Conservation (phyloP, 2,329 filamentous ascomycete genomes). For the Torrubiella hemipterigena region DNA sequence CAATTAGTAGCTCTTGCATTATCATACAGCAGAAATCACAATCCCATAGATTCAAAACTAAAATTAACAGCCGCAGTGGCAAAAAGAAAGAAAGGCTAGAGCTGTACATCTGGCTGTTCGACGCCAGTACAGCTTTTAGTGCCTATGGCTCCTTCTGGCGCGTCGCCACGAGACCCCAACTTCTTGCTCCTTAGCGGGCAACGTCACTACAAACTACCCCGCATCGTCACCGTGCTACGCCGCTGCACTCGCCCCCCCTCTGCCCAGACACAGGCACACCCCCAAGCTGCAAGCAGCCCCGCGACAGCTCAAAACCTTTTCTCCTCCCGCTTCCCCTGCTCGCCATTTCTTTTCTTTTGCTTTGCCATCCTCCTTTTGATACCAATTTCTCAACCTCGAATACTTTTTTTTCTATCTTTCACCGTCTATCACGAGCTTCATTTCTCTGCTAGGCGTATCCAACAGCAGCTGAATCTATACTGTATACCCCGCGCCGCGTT, state of each 20-base stretch:
- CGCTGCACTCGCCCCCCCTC: not conserved
- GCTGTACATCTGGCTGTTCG: too few species aligned
- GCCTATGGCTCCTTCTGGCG: not conserved
- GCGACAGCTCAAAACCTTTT: constrained; percentile 10
- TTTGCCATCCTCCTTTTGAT: constrained; percentile 1
- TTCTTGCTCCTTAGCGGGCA: not conserved
- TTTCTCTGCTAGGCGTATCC: not conserved
- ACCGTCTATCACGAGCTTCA: not conserved
- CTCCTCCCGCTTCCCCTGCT: constrained; percentile 4
- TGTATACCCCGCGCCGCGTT: not conserved
- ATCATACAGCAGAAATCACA: too few species aligned
- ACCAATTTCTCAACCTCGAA: not conserved
- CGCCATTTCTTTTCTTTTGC: constrained; percentile 3
- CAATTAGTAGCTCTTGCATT: too few species aligned
- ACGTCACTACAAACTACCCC: not conserved
- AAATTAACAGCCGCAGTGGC: too few species aligned
- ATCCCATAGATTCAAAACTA: too few species aligned
- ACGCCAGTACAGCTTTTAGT: not conserved
- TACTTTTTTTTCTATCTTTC: not conserved
- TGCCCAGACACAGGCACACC: not conserved
- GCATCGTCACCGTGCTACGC: not conserved
- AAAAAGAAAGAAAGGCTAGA: too few species aligned
- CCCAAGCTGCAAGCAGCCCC: constrained; percentile 4
- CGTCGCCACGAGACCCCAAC: too few species aligned
- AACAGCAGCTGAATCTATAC: too few species aligned